phyloP scores from a whole-genome alignment of 2,329 filamentous ascomycete species.

The Paraphoma chrysanthemicola region DNA sequence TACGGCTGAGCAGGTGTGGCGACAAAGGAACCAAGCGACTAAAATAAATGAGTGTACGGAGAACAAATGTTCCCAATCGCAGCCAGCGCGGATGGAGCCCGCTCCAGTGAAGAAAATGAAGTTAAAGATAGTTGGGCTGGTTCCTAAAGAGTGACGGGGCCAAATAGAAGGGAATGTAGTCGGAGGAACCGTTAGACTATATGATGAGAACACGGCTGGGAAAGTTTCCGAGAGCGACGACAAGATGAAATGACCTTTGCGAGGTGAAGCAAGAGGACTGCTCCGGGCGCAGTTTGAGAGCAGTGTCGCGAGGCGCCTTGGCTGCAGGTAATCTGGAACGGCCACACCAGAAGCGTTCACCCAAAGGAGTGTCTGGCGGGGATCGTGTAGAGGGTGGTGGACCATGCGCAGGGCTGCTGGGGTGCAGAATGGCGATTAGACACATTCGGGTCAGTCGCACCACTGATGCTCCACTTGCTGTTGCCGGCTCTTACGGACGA shows the following conservation, averaged over 20 bases:
- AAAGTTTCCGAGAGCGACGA: conserved; percentile 38
- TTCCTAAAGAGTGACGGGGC: conserved; percentile 49
- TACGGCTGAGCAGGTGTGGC: conserved; percentile 31
- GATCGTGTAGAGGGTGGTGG: conserved; percentile 39
- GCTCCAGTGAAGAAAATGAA: conserved; percentile 44
- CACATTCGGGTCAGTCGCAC: conserved; percentile 30
- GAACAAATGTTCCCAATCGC: conserved; percentile 44
- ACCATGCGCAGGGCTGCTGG: conserved; percentile 44
- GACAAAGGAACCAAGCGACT: conserved; percentile 31
- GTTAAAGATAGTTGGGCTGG: conserved; percentile 38
- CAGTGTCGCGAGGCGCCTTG: conserved; percentile 49
- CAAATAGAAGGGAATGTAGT: conserved; percentile 43
- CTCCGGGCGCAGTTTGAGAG: conserved; percentile 46
- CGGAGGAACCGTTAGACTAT: conserved; percentile 44
- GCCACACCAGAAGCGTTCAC: conserved; percentile 48
- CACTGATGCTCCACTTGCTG: conserved; percentile 22
- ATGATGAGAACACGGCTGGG: conserved; percentile 42
- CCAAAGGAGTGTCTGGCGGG: conserved; percentile 42
- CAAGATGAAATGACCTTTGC: conserved; percentile 40
- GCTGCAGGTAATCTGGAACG: conserved; percentile 51
- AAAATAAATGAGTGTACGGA: conserved; percentile 48
- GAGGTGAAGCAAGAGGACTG: conserved; percentile 47
- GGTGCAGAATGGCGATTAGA: conserved; percentile 37
- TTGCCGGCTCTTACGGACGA: conserved; percentile 26
- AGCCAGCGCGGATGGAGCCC: conserved; percentile 50